Conservation (phyloP, 2,329 filamentous ascomycete genomes). For the Clonostachys chloroleuca region DNA sequence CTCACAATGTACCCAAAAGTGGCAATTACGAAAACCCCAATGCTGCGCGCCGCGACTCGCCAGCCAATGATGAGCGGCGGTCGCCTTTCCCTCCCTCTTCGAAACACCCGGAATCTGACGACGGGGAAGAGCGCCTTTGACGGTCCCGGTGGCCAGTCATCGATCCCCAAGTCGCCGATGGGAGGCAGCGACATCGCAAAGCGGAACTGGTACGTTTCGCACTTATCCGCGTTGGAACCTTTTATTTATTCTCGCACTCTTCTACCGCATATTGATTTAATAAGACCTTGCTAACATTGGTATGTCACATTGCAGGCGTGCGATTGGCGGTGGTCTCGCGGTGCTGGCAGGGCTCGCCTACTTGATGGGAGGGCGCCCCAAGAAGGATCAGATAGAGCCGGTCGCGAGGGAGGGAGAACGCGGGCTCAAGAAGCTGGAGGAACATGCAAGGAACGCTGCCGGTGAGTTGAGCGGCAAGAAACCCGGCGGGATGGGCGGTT, state of each 20-base stretch:
- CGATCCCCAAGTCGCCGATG: slow-evolving; percentile 14
- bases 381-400: slow-evolving; percentile 5
- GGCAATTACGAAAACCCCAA: not conserved
- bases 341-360: slow-evolving; percentile 17
- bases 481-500: slow-evolving; percentile 15
- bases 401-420: slow-evolving; percentile 2
- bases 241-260: not conserved
- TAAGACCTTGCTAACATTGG: not conserved
- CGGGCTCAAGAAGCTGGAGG: slow-evolving; percentile 6
- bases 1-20: too few relatives aligned
- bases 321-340: slow-evolving; percentile 9
- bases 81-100: too few relatives aligned
- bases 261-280: too few relatives aligned
- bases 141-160: slow-evolving; percentile 26
- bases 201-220: slow-evolving; percentile 20
- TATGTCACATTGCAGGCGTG: not conserved
- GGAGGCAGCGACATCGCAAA: slow-evolving; percentile 19
- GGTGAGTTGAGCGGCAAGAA: slow-evolving; percentile 22
- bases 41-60: slow-evolving; percentile 2
- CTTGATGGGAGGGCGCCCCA: slow-evolving; percentile 11
- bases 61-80: too few relatives aligned
- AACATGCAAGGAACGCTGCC: slow-evolving; percentile 13
- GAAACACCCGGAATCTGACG: not conserved
- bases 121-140: slow-evolving; percentile 12
- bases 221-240: not conserved